A percentile compares a stretch with the other conserved stretches of the same genome.
Evolutionary conservation across 345 rosid species (phyloP).

Genomic region (Passiflora organensis): DNA sequence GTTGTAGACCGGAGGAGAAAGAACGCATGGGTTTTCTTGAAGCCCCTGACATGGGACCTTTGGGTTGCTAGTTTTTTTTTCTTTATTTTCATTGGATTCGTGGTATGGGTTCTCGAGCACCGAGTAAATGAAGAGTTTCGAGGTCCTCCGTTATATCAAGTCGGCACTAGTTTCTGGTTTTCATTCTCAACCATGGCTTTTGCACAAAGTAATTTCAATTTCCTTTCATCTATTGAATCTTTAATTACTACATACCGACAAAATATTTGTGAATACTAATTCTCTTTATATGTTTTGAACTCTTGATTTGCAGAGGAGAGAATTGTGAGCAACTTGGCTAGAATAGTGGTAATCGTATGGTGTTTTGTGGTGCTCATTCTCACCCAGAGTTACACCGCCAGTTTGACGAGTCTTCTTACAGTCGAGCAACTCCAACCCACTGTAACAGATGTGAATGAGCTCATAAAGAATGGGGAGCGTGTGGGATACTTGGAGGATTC

Average conservation of each 20-base stretch:
- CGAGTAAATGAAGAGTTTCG: slow-evolving; percentile 50
- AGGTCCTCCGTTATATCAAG: slow-evolving; percentile 40
- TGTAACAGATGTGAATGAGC: slow-evolving; percentile 27
- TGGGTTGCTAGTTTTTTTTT: slow-evolving; percentile 50
- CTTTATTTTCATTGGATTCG: slow-evolving; percentile 48
- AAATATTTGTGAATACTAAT: background rate
- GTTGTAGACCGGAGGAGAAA: slow-evolving; percentile 28
- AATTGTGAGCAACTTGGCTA: slow-evolving; percentile 39
- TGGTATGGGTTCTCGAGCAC: slow-evolving; percentile 63
- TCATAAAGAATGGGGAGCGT: slow-evolving; percentile 24
- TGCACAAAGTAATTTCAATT: slow-evolving; percentile 22
- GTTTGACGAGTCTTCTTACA: slow-evolving; percentile 45
- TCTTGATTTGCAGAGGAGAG: slow-evolving; percentile 42
- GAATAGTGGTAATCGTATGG: slow-evolving; percentile 48
- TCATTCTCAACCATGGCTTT: slow-evolving; percentile 62
- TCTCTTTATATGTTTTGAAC: background rate
- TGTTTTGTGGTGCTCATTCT: slow-evolving; percentile 55
- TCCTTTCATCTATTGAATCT: too few relatives aligned
- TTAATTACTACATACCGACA: too few relatives aligned
- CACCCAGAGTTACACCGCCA: slow-evolving; percentile 61
- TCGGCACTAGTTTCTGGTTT: slow-evolving; percentile 54
- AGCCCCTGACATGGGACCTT: slow-evolving; percentile 51
- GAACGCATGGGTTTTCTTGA: slow-evolving; percentile 55
- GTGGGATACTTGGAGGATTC: slow-evolving; percentile 43
- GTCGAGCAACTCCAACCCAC: slow-evolving; percentile 47